These are phyloP conservation scores for Arachnomyces sp. DNA, from an alignment of 2,329 filamentous ascomycete species.

Conservation along the genomic window DNA sequence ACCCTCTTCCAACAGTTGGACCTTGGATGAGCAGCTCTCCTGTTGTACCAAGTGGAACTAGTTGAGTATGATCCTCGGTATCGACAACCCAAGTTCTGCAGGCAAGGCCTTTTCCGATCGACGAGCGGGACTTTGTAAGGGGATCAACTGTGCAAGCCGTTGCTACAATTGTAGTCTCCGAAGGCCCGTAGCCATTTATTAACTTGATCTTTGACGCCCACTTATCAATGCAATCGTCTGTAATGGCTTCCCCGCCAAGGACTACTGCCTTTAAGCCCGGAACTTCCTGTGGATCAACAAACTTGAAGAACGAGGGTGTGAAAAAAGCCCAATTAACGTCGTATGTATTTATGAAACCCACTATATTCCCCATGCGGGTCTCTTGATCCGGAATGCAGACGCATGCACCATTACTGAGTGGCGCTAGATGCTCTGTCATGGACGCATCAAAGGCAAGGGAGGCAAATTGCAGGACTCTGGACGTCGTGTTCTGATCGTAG, in stretches of 20 bases:
- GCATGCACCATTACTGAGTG: slow-evolving; percentile 50
- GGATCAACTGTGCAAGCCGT: slow-evolving; percentile 24
- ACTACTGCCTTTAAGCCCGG: slow-evolving; percentile 36
- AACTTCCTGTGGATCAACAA: slow-evolving; percentile 38
- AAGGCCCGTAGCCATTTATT: slow-evolving; percentile 40
- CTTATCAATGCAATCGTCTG: slow-evolving; percentile 29
- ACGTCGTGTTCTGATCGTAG: slow-evolving; percentile 21
- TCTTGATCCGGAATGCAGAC: slow-evolving; percentile 50
- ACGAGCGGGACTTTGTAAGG: no score
- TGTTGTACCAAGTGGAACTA: slow-evolving; percentile 65
- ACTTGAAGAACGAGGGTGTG: slow-evolving; percentile 51
- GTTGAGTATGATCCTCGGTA: slow-evolving; percentile 19
- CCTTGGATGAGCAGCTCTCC: slow-evolving; percentile 81
- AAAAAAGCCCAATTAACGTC: slow-evolving; percentile 49
- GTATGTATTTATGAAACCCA: slow-evolving; percentile 45
- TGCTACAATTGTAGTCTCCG: slow-evolving; percentile 32
- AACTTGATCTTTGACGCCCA: slow-evolving; percentile 37
- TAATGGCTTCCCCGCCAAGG: slow-evolving; percentile 44
- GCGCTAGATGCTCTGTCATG: slow-evolving; percentile 47
- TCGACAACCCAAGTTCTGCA: slow-evolving; percentile 3
- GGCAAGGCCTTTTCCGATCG: slow-evolving; percentile 1
- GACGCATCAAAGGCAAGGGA: slow-evolving; percentile 51
- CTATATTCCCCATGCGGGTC: slow-evolving; percentile 44
- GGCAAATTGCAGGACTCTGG: slow-evolving; percentile 52
- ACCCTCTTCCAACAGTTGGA: slow-evolving; percentile 75